Base-by-base conservation (phyloP, 1,139 yeast species). In the Chernovozyma sophiae-reginae region DNA sequence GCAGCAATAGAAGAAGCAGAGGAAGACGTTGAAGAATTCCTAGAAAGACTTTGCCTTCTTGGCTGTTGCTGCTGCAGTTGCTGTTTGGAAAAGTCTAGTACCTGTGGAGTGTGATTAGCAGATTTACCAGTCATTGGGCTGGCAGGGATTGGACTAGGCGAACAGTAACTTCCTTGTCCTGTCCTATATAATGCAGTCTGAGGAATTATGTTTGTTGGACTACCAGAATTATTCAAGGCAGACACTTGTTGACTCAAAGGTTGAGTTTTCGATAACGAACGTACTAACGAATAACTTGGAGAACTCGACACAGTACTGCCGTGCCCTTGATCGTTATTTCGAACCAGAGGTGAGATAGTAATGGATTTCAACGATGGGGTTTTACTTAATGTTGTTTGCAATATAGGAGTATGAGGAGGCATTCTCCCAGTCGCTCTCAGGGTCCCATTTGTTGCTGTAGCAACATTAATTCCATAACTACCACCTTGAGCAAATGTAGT, bases 341-440 rank as follows among this genome's bases (percentile, higher is more conserved):
- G 44, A 3, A 58, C 46, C 27, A 67, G 63, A 3, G 72, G 72
- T 4, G 72, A 65, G 5, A 66, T 65, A 3, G 71, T 64, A 24
- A 66, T 55, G 10, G 71, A 62, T 39, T 65, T 66, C 20, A 66
- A 45, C 2, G 70, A 64, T 6, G 69, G 65, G 2, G 68, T 54
- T 37, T 57, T 56, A 25, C 44, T 39, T 32, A 46, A 8, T 15
- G 36, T 29, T 11, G 47, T 16, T 20, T 29, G 32, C 14, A 51
- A 43, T 17, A 45, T 37, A 15, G 62, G 60, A 15, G 57, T 52
- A 3, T 47, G 43, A 7, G 59, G 58, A 20, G 44, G 45, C 4
- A 43, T 31, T 15, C 37, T 32, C 8, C 46, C 41, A 25, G 45
- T 43, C 10, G 40, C 38, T 20, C 23, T 20, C 23, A 20, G 23